Conservation (phyloP, 2,329 filamentous ascomycete species). For the Clonostachys rhizophaga region DNA sequence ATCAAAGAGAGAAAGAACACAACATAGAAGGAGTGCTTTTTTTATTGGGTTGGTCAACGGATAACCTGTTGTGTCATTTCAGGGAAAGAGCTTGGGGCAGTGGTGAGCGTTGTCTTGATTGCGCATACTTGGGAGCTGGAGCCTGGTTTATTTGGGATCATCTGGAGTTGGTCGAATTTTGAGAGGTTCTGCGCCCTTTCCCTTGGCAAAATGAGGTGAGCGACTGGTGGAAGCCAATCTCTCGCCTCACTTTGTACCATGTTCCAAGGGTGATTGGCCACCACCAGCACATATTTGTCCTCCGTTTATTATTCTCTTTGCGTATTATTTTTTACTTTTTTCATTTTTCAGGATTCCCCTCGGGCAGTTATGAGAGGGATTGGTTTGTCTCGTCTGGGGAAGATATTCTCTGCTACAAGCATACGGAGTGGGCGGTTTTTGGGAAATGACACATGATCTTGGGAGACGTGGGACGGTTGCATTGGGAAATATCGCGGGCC, state of each 20-base stretch:
- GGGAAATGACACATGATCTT: conserved; percentile 22
- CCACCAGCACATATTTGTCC: not conserved
- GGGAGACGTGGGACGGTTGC: conserved; percentile 19
- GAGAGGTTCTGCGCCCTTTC: not conserved
- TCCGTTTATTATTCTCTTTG: conserved; percentile 1
- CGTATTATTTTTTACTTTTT: conserved; percentile 1
- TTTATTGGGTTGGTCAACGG: conserved; percentile 21
- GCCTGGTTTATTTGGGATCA: conserved; percentile 2
- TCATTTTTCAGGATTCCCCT: not conserved
- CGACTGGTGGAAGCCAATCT: no score
- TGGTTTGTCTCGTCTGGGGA: conserved; percentile 14
- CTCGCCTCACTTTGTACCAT: conserved; percentile 1
- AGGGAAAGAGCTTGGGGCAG: conserved; percentile 22
- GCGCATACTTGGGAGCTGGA: conserved; percentile 3
- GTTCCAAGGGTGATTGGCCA: not conserved
- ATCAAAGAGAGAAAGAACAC: conserved; percentile 34
- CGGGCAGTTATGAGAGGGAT: conserved; percentile 11
- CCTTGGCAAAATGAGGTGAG: not conserved
- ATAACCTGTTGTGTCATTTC: conserved; percentile 7
- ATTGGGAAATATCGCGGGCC: conserved; percentile 19
- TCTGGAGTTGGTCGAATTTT: conserved; percentile 2
- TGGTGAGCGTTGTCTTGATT: conserved; percentile 5
- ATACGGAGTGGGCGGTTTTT: conserved; percentile 14
- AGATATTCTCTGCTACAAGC: conserved; percentile 20
- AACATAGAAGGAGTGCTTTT: conserved; percentile 37